These are phyloP conservation scores for Pythium aphanidermatum DNA, from an alignment of 352 stramenopile species.

Conservation along the genomic window DNA sequence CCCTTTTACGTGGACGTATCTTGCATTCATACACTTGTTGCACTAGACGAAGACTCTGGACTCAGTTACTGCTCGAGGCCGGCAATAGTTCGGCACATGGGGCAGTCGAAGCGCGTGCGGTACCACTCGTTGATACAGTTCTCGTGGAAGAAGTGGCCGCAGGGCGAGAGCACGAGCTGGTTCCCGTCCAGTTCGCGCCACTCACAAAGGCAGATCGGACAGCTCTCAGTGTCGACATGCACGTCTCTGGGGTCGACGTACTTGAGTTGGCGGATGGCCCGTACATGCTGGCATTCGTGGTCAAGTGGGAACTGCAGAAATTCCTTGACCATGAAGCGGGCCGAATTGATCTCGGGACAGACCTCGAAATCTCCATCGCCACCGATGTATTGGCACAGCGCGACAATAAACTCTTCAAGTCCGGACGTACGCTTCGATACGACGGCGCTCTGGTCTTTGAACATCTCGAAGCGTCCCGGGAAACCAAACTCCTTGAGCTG, in stretches of 20 bases:
- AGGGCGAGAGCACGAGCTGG: constrained; percentile 70
- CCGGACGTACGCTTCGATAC: constrained; percentile 53
- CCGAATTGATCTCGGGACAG: constrained; percentile 58
- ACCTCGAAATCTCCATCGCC: constrained; percentile 39
- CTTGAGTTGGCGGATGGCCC: constrained; percentile 74
- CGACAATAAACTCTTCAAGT: constrained; percentile 75
- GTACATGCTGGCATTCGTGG: constrained; percentile 78
- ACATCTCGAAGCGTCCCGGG: constrained; percentile 65
- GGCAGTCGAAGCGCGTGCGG: constrained; percentile 82
- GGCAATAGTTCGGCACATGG: constrained; percentile 82
- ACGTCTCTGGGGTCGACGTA: constrained; percentile 82
- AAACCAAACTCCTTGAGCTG: constrained; percentile 71
- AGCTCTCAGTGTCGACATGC: constrained; percentile 72
- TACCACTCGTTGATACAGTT: constrained; percentile 89
- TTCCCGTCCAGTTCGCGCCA: constrained; percentile 82
- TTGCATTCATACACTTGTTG: no score
- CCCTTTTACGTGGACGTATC: no score
- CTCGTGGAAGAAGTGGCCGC: constrained; percentile 84
- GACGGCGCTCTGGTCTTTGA: constrained; percentile 58
- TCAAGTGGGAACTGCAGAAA: constrained; percentile 79
- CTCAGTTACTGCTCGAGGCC: constrained; percentile 34
- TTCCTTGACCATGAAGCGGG: constrained; percentile 73
- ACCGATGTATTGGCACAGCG: constrained; percentile 66
- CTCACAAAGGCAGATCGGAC: constrained; percentile 79
- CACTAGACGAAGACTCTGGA: no score